Evolutionary conservation across 2,329 filamentous ascomycete genomes (phyloP).

Genomic region (Eutypella sp.): DNA sequence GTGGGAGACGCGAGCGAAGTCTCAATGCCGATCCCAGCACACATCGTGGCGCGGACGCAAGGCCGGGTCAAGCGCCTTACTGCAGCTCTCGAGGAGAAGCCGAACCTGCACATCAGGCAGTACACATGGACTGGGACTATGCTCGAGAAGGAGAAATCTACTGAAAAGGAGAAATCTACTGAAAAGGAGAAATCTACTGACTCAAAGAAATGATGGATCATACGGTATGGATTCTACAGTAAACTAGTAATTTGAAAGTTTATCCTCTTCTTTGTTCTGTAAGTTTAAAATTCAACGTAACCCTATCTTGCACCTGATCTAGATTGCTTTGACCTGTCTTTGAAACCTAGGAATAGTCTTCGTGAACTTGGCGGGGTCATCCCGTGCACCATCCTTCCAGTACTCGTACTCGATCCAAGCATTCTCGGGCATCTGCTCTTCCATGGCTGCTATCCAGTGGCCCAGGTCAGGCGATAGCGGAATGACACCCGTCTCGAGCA

Average conservation of each 20-base stretch:
- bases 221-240: not conserved
- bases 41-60: not conserved
- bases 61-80: not conserved
- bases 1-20: not conserved
- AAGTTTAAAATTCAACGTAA: not conserved
- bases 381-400: conserved; percentile 42
- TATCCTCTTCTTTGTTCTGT: not conserved
- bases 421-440: conserved; percentile 61
- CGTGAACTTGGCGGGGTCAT: conserved; percentile 41
- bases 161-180: not conserved
- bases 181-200: not conserved
- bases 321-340: conserved; percentile 21
- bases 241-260: not conserved
- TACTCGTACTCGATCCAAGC: conserved; percentile 64
- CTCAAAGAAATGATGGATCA: not conserved
- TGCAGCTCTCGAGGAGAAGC: not conserved
- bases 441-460: conserved; percentile 53
- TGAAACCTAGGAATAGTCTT: conserved; percentile 24
- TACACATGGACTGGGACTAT: not conserved
- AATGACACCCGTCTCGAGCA: conserved; percentile 54
- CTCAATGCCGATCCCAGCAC: not conserved
- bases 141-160: not conserved
- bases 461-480: conserved; percentile 54
- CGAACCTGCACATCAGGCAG: not conserved
- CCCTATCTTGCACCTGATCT: too few relatives aligned